These are phyloP conservation scores for Salmacisia buchloeana DNA, from an alignment of 1,284 basidiomycete genomes.

Conservation along the genomic window DNA sequence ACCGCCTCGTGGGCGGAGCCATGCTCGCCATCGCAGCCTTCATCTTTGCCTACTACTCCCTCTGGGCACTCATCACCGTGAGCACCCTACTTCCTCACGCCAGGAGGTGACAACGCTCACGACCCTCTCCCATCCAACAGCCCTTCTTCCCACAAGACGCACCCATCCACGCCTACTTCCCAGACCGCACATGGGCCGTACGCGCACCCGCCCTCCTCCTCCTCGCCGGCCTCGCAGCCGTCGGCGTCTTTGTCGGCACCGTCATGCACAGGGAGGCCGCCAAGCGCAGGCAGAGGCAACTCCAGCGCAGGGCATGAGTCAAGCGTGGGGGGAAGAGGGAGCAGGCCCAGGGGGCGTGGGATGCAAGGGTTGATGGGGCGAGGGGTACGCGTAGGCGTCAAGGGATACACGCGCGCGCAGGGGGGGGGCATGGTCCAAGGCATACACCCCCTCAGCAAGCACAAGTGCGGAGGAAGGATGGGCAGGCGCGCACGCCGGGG, in stretches of 20 bases:
- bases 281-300: slow-evolving; percentile 5
- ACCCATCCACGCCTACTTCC: slow-evolving; percentile 71
- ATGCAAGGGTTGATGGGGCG: too few relatives aligned
- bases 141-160: slow-evolving; percentile 74
- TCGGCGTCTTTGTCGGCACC: slow-evolving; percentile 70
- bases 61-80: slow-evolving; percentile 81
- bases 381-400: too few relatives aligned
- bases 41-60: slow-evolving; percentile 82
- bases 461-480: too few relatives aligned
- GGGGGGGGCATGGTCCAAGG: too few relatives aligned
- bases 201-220: slow-evolving; percentile 76
- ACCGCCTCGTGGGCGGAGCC: slow-evolving; percentile 70
- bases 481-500: too few relatives aligned
- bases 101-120: not conserved
- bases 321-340: too few relatives aligned
- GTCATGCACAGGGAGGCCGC: slow-evolving; percentile 65
- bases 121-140: slow-evolving; percentile 53
- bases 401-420: too few relatives aligned
- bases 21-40: slow-evolving; percentile 72
- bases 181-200: slow-evolving; percentile 81
- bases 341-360: too few relatives aligned
- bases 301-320: slow-evolving; percentile 4
- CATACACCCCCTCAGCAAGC: too few relatives aligned
- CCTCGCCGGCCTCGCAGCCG: slow-evolving; percentile 67
- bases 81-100: slow-evolving; percentile 6